These are phyloP conservation scores for Vitis labrusca DNA, from an alignment of 164 flowering plant species.

Conservation along the genomic window DNA sequence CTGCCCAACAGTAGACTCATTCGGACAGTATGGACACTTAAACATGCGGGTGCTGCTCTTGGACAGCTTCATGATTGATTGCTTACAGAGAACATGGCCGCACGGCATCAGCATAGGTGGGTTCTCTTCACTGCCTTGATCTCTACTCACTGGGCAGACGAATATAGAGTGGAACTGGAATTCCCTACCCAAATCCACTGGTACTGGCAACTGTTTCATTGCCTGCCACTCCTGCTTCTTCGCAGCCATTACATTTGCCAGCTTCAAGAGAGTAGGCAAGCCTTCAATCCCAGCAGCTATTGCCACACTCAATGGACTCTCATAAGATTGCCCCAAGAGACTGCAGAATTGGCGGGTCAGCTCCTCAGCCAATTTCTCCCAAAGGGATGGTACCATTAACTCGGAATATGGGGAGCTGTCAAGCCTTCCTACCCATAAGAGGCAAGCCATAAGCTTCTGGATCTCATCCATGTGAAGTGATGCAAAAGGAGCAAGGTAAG, in stretches of 20 bases:
- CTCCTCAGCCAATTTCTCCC: conserved; percentile 67
- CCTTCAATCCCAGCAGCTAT: conserved; percentile 73
- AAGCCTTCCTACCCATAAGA: conserved; percentile 67
- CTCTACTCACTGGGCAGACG: conserved; percentile 85
- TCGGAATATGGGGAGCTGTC: conserved; percentile 70
- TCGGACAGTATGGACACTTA: conserved; percentile 92
- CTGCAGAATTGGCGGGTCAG: conserved; percentile 60
- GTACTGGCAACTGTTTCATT: conserved; percentile 81
- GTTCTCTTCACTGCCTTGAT: conserved; percentile 74
- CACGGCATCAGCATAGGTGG: conserved; percentile 90
- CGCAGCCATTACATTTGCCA: conserved; percentile 67
- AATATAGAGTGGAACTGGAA: conserved; percentile 84
- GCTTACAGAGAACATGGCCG: conserved; percentile 87
- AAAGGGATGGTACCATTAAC: conserved; percentile 42
- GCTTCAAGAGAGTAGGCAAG: conserved; percentile 70
- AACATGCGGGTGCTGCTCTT: conserved; percentile 57
- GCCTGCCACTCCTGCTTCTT: conserved; percentile 78
- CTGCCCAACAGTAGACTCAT: conserved; percentile 38
- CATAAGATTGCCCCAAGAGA: conserved; percentile 62
- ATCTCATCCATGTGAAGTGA: conserved; percentile 47
- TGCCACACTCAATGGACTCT: conserved; percentile 68
- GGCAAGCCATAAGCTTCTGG: conserved; percentile 81
- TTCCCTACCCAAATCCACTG: conserved; percentile 66
- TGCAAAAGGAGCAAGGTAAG: conserved; percentile 54
- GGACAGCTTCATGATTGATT: conserved; percentile 74